phyloP scores from a whole-genome alignment of 2,329 filamentous ascomycete genomes.

The Byssothecium circinans region DNA sequence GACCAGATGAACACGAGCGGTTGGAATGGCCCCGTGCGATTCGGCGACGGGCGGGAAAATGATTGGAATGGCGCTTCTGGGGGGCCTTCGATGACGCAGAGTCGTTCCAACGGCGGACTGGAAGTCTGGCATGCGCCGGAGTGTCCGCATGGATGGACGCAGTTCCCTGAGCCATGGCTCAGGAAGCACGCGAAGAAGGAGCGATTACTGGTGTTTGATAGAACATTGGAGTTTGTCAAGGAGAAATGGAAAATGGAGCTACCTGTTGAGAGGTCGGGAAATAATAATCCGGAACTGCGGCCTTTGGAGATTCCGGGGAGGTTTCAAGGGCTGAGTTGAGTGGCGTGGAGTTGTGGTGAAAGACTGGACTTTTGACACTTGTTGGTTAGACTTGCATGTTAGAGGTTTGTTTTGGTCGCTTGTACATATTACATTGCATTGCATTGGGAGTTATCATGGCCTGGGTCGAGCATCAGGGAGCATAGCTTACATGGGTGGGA shows the following conservation, averaged over 20 bases:
- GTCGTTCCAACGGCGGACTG: constrained; percentile 36
- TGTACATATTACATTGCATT: too few relatives aligned
- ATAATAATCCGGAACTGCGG: constrained; percentile 17
- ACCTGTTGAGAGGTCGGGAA: constrained; percentile 14
- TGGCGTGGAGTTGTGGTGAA: too few relatives aligned
- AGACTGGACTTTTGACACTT: too few relatives aligned
- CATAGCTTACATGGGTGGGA: too few relatives aligned
- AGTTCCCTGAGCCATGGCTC: constrained; percentile 45
- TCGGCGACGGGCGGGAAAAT: constrained; percentile 36
- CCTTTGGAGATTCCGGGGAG: constrained; percentile 23
- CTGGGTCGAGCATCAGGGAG: too few relatives aligned
- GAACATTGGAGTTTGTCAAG: constrained; percentile 42
- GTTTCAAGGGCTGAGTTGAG: background rate
- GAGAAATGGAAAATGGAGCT: constrained; percentile 38
- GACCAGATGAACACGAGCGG: constrained; percentile 40
- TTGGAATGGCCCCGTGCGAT: constrained; percentile 38
- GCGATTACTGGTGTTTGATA: constrained; percentile 39
- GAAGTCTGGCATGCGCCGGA: constrained; percentile 43
- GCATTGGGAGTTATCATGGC: too few relatives aligned
- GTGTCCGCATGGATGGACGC: constrained; percentile 48
- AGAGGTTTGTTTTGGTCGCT: too few relatives aligned
- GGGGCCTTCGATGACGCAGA: constrained; percentile 12
- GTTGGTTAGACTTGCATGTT: too few relatives aligned
- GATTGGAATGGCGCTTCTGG: constrained; percentile 34
- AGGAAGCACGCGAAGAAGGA: constrained; percentile 43